Conservation (phyloP, 192 early-diverging fungal genomes). For the Dissophora ornata region DNA sequence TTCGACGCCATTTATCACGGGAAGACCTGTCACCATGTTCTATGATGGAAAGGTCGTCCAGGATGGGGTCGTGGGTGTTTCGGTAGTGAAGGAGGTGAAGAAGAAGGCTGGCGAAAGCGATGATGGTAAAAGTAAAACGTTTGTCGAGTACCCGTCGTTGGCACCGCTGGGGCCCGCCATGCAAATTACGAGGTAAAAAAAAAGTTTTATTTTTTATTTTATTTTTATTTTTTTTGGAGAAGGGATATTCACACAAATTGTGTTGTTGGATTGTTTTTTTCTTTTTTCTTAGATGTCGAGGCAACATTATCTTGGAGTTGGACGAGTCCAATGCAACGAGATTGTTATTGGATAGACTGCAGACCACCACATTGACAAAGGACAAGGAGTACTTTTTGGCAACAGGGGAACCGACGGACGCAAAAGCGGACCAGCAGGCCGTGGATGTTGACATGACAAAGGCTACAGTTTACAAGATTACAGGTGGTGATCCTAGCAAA, state of each 20-base stretch:
- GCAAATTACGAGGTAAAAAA: conserved; percentile 58
- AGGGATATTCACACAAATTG: no score
- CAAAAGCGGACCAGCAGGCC: background rate
- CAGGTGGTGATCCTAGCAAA: conserved; percentile 65
- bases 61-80: conserved; percentile 63
- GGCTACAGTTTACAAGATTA: conserved; percentile 56
- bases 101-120: background rate
- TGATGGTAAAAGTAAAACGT: background rate
- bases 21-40: conserved; percentile 62
- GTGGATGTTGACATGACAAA: conserved; percentile 28
- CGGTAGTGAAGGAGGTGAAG: conserved; percentile 13
- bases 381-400: conserved; percentile 67
- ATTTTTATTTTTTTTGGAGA: no score
- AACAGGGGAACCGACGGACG: conserved; percentile 22
- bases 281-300: conserved; percentile 52
- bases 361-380: conserved; percentile 55
- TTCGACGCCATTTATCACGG: conserved; percentile 68
- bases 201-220: background rate
- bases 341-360: conserved; percentile 57
- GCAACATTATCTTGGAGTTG: conserved; percentile 68
- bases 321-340: conserved; percentile 61
- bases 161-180: conserved; percentile 58
- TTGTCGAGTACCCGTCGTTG: conserved; percentile 55
- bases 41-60: conserved; percentile 53
- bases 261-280: no score